Percentiles rank a stretch among this genome's conserved stretches.
phyloP scores from a whole-genome alignment of 2,329 filamentous ascomycete genomes.

The Beauveria varroae region DNA sequence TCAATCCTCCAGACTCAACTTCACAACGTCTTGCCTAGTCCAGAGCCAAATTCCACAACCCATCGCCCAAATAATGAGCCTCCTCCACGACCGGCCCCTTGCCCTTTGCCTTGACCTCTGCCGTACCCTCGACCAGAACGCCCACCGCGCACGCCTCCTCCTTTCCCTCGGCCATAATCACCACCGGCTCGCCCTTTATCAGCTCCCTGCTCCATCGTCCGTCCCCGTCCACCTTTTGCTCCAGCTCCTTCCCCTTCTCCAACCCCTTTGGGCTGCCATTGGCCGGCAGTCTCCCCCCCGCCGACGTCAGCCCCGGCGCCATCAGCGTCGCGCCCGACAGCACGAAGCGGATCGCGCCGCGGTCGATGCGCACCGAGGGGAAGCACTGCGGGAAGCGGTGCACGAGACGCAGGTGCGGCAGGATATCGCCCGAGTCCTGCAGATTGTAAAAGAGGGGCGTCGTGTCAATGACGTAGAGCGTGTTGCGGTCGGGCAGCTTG shows the following conservation, averaged over 20 bases:
- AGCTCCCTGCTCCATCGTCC: slow-evolving; percentile 60
- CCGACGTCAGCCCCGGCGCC: slow-evolving; percentile 84
- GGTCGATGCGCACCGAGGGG: slow-evolving; percentile 80
- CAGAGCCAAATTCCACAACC: slow-evolving; percentile 67
- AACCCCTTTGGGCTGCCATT: slow-evolving; percentile 27
- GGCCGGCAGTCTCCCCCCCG: slow-evolving; percentile 71
- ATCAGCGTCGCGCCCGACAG: slow-evolving; percentile 89
- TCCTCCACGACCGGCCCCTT: slow-evolving; percentile 93
- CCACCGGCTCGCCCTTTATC: slow-evolving; percentile 74
- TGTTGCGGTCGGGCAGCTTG: slow-evolving; percentile 86
- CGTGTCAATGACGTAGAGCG: slow-evolving; percentile 74
- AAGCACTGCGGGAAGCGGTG: slow-evolving; percentile 85
- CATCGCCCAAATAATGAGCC: slow-evolving; percentile 89
- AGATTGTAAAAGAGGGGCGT: slow-evolving; percentile 77
- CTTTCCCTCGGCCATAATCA: slow-evolving; percentile 90
- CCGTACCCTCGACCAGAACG: slow-evolving; percentile 72
- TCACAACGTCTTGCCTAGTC: slow-evolving; percentile 28
- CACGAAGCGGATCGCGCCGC: slow-evolving; percentile 94
- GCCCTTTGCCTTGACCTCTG: slow-evolving; percentile 87
- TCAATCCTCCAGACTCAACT: background rate
- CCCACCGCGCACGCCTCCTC: slow-evolving; percentile 85
- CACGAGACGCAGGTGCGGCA: slow-evolving; percentile 83
- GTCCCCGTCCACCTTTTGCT: slow-evolving; percentile 36
- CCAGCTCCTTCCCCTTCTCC: slow-evolving; percentile 35
- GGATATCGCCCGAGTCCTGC: slow-evolving; percentile 63